Evolutionary conservation across 306 rosid species (phyloP).

Genomic region (Dalbergia oliveri): DNA sequence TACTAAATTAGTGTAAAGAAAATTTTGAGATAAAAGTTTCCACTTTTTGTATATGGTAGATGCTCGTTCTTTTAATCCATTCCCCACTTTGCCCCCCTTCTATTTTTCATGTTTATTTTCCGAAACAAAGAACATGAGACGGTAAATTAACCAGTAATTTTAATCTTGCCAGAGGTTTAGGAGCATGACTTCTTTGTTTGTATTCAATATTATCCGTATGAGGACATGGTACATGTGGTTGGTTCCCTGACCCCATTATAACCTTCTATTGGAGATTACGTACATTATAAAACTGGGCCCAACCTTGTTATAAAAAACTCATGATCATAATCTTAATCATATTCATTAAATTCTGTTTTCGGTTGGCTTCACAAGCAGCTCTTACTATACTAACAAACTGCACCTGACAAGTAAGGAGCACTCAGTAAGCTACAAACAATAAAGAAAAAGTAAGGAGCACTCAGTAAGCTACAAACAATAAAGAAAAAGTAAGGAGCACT

Average conservation of each 20-base stretch:
- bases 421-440: neutral
- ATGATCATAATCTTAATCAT: neutral
- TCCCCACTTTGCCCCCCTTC: neutral
- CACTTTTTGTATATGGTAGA: slow-evolving; percentile 44
- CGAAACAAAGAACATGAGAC: slow-evolving; percentile 20
- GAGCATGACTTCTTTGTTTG: neutral
- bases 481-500: neutral
- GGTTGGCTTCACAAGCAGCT: neutral
- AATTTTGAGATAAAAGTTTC: slow-evolving; percentile 54
- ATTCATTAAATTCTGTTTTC: neutral
- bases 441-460: neutral
- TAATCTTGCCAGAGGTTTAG: slow-evolving; percentile 1
- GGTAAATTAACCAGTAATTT: slow-evolving; percentile 21
- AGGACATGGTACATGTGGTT: slow-evolving; percentile 1
- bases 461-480: neutral
- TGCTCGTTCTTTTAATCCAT: slow-evolving; percentile 1
- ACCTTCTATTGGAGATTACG: neutral
- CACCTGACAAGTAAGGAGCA: neutral
- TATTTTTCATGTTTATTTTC: slow-evolving; percentile 2
- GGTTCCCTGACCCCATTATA: slow-evolving; percentile 8
- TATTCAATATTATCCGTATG: neutral
- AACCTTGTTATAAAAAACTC: neutral
- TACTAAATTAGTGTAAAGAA: slow-evolving; percentile 64
- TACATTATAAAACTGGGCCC: neutral
- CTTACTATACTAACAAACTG: no score